Evolutionary conservation across 2,329 filamentous ascomycete genomes (phyloP).

Genomic region (Lachnum nothofagi): DNA sequence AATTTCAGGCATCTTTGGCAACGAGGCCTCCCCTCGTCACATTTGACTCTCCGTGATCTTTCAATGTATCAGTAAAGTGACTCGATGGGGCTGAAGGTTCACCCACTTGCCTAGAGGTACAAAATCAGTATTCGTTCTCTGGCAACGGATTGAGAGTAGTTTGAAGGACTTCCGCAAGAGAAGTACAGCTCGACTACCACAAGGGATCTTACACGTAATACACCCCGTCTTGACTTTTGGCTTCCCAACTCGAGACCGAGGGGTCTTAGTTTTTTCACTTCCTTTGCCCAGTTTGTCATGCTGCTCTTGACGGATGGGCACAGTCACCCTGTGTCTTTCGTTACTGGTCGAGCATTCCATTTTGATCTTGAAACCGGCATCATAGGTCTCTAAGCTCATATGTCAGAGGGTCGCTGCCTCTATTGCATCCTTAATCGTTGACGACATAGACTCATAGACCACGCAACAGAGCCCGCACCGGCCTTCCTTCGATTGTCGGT

Average conservation of each 20-base stretch:
- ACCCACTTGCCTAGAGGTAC: background rate
- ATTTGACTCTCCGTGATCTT: background rate
- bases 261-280: background rate
- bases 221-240: conserved; percentile 12
- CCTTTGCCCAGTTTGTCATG: background rate
- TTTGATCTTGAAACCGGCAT: no score
- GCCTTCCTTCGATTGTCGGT: background rate
- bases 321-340: background rate
- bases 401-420: no score
- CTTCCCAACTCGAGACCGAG: background rate
- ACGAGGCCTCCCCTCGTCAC: background rate
- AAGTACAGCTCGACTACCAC: no score
- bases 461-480: background rate
- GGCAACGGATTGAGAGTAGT: no score
- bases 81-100: background rate
- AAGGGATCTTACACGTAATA: no score
- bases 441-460: no score
- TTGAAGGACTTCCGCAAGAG: no score
- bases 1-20: background rate
- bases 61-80: background rate
- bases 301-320: background rate
- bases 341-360: background rate
- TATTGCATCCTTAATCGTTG: no score
- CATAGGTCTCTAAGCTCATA: no score
- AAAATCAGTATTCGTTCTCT: no score